Evolutionary conservation across 306 rosid species (phyloP), one percentile per base, ranked within the genome.

Genomic region (Boehmeria nivea): DNA sequence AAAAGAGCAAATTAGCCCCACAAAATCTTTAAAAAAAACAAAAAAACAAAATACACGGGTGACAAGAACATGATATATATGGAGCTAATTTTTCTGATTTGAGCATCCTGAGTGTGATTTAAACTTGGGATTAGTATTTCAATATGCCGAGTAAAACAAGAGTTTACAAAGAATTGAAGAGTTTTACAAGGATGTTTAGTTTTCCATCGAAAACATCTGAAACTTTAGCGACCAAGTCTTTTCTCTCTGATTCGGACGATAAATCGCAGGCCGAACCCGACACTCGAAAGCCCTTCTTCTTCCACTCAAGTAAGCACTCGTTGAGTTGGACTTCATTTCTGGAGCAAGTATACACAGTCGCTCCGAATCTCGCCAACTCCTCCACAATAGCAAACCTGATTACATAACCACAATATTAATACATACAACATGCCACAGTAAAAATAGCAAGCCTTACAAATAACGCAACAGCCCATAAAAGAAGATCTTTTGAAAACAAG

Each of bases 281-380:
- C 12, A 64, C 76, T 9, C 19, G 14, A 12, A 71, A 64, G 11
- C 67, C 76, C 24, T 59, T 59, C 39, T 24, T 45, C 27, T 15
- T 21, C 76, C 71, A 65, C 15, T 65, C 62, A 16, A 16, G 18
- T 15, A 71, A 17, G 27, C 76, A 65, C 17, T 59, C 53, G 17
- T 51, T 67, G 18, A 67, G 72, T 6, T 51, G 24, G 25, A 12
- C 26, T 49, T 50, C 53, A 0, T 45, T 53, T 14, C 71, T 17
- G 2, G 59, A n/a, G 25, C 71, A 65, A 12, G 67, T 59, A 24
- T 65, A 65, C 3, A 72, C 22, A 12, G 6, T 52, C 22, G 67
- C 72, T 24, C 72, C 72, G 7, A 72, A 9, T 16, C 53, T 63
- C 2, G 71, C 67, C 48, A 72, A 16, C 54, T 72, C 76, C 44